These are phyloP conservation scores for Cucurbita moschata DNA, from an alignment of 306 rosid species.

Conservation along the genomic window DNA sequence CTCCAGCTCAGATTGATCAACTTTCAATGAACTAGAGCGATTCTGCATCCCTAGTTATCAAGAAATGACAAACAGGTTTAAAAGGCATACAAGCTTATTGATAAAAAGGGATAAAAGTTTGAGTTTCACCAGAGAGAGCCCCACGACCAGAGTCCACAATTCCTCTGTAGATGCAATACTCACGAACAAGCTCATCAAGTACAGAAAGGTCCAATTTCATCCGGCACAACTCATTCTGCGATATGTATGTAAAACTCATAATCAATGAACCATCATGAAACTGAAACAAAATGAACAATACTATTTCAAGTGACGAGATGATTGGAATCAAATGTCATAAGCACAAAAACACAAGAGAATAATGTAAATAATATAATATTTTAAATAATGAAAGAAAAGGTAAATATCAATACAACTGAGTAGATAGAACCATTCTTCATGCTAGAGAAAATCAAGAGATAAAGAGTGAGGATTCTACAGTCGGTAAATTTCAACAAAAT, in stretches of 20 bases:
- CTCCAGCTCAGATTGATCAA: conserved; percentile 32
- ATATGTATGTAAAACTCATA: conserved; percentile 12
- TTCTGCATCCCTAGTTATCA: conserved; percentile 36
- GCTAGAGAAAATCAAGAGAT: not conserved
- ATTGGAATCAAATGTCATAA: not conserved
- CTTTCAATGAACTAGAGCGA: conserved; percentile 34
- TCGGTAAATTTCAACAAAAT: not conserved
- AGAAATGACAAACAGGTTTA: conserved; percentile 14
- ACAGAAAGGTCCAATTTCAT: conserved; percentile 67
- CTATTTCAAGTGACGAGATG: not conserved
- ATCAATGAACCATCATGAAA: not conserved
- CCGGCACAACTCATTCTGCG: conserved; percentile 89
- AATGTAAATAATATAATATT: not conserved
- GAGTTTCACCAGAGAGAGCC: conserved; percentile 21
- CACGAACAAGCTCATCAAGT: conserved; percentile 93
- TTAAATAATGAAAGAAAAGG: not conserved
- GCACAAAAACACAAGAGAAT: not conserved
- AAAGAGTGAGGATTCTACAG: not conserved
- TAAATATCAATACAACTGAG: not conserved
- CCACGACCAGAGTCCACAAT: conserved; percentile 59
- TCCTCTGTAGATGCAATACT: conserved; percentile 93
- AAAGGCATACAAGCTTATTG: not conserved
- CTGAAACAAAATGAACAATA: not conserved
- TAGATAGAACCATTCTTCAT: not conserved
- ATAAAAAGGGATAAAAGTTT: not conserved